Base-by-base conservation (phyloP, 2,329 filamentous ascomycete genomes). In the Alternaria metachromatica region DNA sequence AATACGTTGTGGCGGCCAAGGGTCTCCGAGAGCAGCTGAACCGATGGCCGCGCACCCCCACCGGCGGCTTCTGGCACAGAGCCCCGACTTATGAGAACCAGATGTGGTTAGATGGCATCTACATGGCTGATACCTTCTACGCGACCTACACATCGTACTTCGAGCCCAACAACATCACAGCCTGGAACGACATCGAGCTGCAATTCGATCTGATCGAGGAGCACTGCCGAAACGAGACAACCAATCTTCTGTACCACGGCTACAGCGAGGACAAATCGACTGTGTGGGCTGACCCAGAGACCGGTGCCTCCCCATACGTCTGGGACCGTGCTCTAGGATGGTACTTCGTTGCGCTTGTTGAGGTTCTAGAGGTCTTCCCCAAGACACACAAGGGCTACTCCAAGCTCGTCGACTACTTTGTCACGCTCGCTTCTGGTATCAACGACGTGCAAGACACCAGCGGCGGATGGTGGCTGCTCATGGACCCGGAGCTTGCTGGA, bases 391-490 rank as follows among this genome's bases (percentile, higher is more conserved):
- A 77, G 0, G 81, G 80, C 6, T 80, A 79, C 64, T 65, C 66
- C 15, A 76, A 78, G 64, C 72, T 84, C 6, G 66, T 77, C 46
- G 71, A 70, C 5, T 82, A 84, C 67, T 82, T 84, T 26, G 72
- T 75, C 1, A 75, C 80, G 4, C 76, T 86, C 0, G 81, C 82
- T 0, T 67, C 78, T 1, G 83, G 83, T 0, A 65, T 87, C 3
- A 80, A 81, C 58, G 70, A 71, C 10, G 79, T 81, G 0, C 83
- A 82, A 21, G 84, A 86, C 59, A 68, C 66, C 3, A 79, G 74
- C 6, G 85, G 86, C 0, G 86, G 85, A 7, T 89, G 87, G 87
- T 89, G 86, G 84, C 77, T 88, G 55, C 79, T 89, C 46, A 86
- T 89, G 83, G 83, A 83, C 67, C 80, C 83, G 60, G 75, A 81